Conservation (phyloP, 257 asterid genomes). For the Cordia subcordata region DNA sequence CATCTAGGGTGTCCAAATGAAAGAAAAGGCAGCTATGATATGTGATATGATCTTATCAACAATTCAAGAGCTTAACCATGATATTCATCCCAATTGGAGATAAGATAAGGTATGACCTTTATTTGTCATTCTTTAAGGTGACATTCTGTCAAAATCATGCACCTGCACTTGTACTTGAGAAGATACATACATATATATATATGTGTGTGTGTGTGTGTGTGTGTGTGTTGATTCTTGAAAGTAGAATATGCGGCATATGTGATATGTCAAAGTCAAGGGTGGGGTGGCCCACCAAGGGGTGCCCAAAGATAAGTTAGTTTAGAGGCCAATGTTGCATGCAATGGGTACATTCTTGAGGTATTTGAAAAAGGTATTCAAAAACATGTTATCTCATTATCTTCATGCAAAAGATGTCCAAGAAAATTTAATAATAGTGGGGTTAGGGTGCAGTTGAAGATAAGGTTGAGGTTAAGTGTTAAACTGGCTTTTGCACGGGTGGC, state of each 20-base stretch:
- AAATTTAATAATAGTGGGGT: background rate
- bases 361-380: background rate
- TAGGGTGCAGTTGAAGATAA: background rate
- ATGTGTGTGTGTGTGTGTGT: too few species aligned
- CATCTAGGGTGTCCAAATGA: background rate
- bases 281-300: background rate
- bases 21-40: too few species aligned
- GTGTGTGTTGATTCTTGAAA: too few species aligned
- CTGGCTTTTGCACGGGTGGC: conserved; percentile 6
- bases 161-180: background rate
- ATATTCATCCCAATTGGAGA: background rate
- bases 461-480: background rate
- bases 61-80: background rate
- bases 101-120: background rate
- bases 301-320: background rate
- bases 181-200: too few species aligned
- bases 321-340: background rate
- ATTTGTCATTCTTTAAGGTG: background rate
- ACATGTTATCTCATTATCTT: too few species aligned
- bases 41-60: background rate
- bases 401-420: too few species aligned
- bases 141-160: background rate
- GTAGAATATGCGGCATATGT: background rate
- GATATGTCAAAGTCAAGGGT: background rate
- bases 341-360: background rate